Conservation (phyloP, 768 basidiomycete species). For the Rhizopogon vesiculosus region DNA sequence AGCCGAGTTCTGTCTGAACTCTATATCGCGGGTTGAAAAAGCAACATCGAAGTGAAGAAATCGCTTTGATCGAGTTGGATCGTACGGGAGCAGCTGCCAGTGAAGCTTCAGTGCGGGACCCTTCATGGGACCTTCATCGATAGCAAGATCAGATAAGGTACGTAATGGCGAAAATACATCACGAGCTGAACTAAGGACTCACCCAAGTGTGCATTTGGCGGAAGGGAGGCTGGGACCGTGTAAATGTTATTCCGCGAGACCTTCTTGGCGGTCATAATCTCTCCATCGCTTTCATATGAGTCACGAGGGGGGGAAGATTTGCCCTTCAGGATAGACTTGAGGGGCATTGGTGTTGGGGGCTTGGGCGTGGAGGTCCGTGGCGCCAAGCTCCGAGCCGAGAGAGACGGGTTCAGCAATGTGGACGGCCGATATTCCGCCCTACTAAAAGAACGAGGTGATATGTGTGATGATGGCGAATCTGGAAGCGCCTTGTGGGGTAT, state of each 20-base stretch:
- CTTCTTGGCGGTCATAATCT: constrained; percentile 18
- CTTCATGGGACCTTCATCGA: constrained; percentile 31
- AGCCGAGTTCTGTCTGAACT: constrained; percentile 13
- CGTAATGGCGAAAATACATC: constrained; percentile 10
- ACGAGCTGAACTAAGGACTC: constrained; percentile 1
- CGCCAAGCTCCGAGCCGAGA: neutral
- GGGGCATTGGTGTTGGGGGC: constrained; percentile 8
- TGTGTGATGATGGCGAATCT: neutral
- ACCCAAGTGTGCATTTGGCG: constrained; percentile 23
- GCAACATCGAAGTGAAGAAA: constrained; percentile 47
- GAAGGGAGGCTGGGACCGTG: constrained; percentile 15
- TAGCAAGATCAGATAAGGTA: constrained; percentile 26
- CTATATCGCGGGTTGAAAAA: constrained; percentile 34
- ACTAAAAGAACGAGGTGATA: neutral
- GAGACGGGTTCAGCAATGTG: neutral
- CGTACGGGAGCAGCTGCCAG: constrained; percentile 46
- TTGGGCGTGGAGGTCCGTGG: neutral
- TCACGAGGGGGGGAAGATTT: constrained; percentile 10
- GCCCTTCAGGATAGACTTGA: constrained; percentile 28
- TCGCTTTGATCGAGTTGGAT: constrained; percentile 26
- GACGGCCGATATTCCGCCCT: neutral
- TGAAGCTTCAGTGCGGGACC: constrained; percentile 36
- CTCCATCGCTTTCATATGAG: constrained; percentile 27
- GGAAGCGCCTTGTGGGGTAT: neutral
- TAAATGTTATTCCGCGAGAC: constrained; percentile 11